Percentiles rank a stretch among this genome's conserved stretches.
Conservation (phyloP, 1,139 yeast genomes). For the Blastobotrys arbuscula region DNA sequence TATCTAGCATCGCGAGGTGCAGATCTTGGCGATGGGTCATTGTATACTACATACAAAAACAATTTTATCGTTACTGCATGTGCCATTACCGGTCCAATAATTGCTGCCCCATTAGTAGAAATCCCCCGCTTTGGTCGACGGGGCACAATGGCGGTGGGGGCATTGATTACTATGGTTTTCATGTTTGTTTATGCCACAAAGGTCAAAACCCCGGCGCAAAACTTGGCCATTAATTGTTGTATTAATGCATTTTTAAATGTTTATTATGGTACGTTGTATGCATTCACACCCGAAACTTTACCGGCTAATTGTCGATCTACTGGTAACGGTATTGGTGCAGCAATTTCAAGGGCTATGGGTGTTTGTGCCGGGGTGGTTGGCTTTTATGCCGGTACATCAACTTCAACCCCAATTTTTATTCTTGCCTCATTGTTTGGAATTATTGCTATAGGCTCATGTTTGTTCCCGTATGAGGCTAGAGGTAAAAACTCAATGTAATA, state of each 20-base stretch:
- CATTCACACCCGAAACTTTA: slow-evolving; percentile 48
- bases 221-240: slow-evolving; percentile 50
- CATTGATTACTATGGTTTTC: slow-evolving; percentile 49
- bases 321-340: slow-evolving; percentile 51
- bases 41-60: slow-evolving; percentile 45
- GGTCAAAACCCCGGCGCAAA: slow-evolving; percentile 44
- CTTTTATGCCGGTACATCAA: slow-evolving; percentile 40
- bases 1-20: slow-evolving; percentile 47
- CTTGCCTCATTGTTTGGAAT: slow-evolving; percentile 50
- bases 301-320: slow-evolving; percentile 48
- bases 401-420: slow-evolving; percentile 52
- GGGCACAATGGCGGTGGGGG: slow-evolving; percentile 56
- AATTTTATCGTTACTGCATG: slow-evolving; percentile 46
- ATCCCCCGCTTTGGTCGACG: slow-evolving; percentile 42
- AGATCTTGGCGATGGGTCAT: slow-evolving; percentile 36
- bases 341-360: slow-evolving; percentile 44
- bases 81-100: slow-evolving; percentile 52
- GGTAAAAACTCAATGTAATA: slow-evolving; percentile 22
- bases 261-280: slow-evolving; percentile 52
- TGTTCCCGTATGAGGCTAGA: slow-evolving; percentile 44
- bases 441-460: slow-evolving; percentile 40
- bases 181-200: slow-evolving; percentile 52
- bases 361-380: slow-evolving; percentile 50
- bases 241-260: slow-evolving; percentile 48
- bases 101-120: slow-evolving; percentile 39